phyloP scores from a whole-genome alignment of 257 asterid genomes.

The Solanum okadae region DNA sequence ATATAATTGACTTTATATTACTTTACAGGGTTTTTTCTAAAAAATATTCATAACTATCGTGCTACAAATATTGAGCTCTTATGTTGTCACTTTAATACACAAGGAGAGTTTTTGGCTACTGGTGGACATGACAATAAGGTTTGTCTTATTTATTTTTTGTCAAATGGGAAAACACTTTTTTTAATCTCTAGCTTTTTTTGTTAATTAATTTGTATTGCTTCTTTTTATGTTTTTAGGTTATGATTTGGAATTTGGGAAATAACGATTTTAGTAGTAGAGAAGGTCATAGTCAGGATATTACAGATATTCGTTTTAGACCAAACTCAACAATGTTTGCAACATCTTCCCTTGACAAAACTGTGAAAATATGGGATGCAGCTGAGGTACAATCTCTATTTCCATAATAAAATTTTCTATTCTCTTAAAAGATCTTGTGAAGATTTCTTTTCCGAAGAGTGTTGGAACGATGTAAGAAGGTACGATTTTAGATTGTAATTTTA shows the following conservation, averaged over 20 bases:
- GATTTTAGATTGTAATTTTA: neutral
- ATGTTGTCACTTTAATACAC: conserved; percentile 35
- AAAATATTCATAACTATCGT: conserved; percentile 1
- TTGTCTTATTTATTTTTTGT: neutral
- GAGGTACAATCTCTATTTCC: conserved; percentile 12
- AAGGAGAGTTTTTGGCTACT: conserved; percentile 30
- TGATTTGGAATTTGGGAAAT: conserved; percentile 15
- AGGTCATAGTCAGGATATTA: conserved; percentile 20
- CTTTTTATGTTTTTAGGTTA: conserved; percentile 9
- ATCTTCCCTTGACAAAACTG: conserved; percentile 30
- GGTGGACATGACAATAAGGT: conserved; percentile 46
- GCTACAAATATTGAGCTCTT: conserved; percentile 21
- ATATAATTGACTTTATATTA: neutral
- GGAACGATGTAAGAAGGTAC: no score
- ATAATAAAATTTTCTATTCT: neutral
- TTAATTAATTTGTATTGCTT: neutral
- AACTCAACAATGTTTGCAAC: conserved; percentile 30
- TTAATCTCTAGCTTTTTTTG: neutral
- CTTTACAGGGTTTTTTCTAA: conserved; percentile 23
- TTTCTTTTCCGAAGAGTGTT: no score
- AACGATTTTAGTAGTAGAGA: neutral
- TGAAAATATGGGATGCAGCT: conserved; percentile 35
- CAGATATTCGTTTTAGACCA: conserved; percentile 32
- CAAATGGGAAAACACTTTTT: neutral
- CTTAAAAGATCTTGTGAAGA: neutral